Conservation (phyloP, 2,329 filamentous ascomycete genomes). For the Nakataea oryzae region DNA sequence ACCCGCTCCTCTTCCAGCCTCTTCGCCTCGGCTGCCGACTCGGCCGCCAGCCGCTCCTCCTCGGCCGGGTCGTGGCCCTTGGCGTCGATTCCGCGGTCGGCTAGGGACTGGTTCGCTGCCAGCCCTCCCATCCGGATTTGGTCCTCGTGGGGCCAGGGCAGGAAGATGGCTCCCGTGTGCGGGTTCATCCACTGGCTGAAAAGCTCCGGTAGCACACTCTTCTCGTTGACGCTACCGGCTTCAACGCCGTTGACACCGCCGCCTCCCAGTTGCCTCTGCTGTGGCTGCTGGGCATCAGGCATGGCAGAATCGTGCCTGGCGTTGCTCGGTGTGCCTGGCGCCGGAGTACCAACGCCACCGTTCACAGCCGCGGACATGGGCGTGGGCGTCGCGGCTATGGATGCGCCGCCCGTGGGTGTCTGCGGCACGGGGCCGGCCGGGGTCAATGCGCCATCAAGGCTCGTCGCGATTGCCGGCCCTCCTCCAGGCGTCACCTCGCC, state of each 20-base stretch:
- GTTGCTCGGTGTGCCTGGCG: constrained; percentile 9
- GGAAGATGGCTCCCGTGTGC: constrained; percentile 48
- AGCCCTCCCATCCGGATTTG: constrained; percentile 60
- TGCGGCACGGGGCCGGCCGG: constrained; percentile 12
- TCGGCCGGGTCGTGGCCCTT: constrained; percentile 48
- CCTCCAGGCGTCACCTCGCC: constrained; percentile 10
- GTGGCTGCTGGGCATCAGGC: constrained; percentile 4
- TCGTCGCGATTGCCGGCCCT: constrained; percentile 10
- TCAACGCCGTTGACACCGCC: constrained; percentile 1
- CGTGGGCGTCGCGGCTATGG: constrained; percentile 7
- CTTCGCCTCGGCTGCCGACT: constrained; percentile 30
- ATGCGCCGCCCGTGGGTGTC: constrained; percentile 11
- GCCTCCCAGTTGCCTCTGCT: neutral
- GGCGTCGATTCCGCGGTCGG: constrained; percentile 52
- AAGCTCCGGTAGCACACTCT: constrained; percentile 32
- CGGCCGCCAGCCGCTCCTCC: constrained; percentile 37
- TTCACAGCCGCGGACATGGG: constrained; percentile 7
- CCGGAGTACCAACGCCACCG: constrained; percentile 5
- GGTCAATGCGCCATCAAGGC: constrained; percentile 5
- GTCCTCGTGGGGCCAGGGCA: constrained; percentile 66
- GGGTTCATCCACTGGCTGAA: constrained; percentile 44
- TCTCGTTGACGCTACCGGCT: constrained; percentile 12
- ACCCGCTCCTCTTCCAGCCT: constrained; percentile 38
- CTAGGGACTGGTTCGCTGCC: constrained; percentile 49
- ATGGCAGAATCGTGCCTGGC: constrained; percentile 1